Evolutionary conservation across 176 grass and related monocot genomes (phyloP).

Genomic region (Hordeum marinum): DNA sequence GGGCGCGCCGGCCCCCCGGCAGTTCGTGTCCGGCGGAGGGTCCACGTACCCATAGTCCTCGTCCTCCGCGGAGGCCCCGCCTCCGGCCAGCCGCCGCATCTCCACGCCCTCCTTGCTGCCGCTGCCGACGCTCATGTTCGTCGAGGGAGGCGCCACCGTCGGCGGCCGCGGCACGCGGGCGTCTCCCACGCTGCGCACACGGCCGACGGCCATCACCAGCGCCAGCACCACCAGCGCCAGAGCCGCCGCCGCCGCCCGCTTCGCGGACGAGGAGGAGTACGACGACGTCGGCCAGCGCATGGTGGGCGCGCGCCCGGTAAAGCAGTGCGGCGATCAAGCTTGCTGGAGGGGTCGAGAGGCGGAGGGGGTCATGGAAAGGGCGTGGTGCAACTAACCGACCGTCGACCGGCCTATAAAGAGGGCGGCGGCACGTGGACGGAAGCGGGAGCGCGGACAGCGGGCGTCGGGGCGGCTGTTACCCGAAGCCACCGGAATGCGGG

Average conservation of each 20-base stretch:
- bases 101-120: background rate
- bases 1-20: slow-evolving; percentile 3
- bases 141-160: background rate
- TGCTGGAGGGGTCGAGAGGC: background rate
- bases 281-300: no score
- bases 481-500: background rate
- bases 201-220: background rate
- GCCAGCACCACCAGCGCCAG: background rate
- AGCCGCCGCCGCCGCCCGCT: background rate
- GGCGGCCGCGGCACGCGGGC: background rate
- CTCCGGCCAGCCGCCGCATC: background rate
- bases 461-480: background rate
- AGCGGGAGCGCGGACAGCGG: background rate
- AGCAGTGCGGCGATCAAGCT: no score
- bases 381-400: background rate
- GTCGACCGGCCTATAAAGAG: background rate
- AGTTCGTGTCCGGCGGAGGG: slow-evolving; percentile 31
- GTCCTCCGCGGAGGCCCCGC: background rate
- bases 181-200: background rate
- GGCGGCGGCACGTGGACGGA: background rate
- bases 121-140: background rate
- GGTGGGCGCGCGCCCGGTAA: no score
- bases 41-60: slow-evolving; percentile 42
- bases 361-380: background rate
- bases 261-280: background rate